Base-by-base conservation (phyloP, 345 rosid species). In the Camelina sativa region DNA sequence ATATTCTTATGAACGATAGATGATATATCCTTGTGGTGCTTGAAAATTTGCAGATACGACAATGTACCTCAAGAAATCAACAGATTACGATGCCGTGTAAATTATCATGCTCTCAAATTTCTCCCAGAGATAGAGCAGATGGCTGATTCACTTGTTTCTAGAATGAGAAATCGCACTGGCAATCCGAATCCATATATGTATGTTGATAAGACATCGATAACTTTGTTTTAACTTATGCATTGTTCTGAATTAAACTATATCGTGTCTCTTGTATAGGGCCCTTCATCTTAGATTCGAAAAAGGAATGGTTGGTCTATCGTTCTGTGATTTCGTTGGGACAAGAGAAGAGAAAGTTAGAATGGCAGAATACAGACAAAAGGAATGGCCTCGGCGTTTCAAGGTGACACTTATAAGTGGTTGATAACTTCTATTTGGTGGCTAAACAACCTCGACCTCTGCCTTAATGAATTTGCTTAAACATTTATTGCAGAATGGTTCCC, bases 241-340 rank as follows among this genome's bases (percentile, higher is more conserved):
- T 30, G 4, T 59, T 71, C 57, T 4, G 20, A 61, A 74, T 72
- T 69, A 46, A 50, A 22, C 37, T 30, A 25, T 44, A 71, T 72
- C 16, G n/a, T 43, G 17, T 78, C 37, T 76, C 63, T 80, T 65
- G 51, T 69, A 73, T 83, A 96, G 99, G 99, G 98, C 99, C 40
- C 93, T 96, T 74, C 99, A 96, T 85, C 99, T 96, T 79, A 88
- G 99, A 83, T 96, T 96, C 77, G 99, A 96, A 84, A 96, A 96
- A 77, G 99, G 99, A 60, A 96, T 96, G 99, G 99, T 92, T 30
- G 98, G 99, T 58, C 75, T 96, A 74, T 96, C 99, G 0, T 96
- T 96, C 69, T 96, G 99, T 35, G 99, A 96, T 82, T 96, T 96
- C 68, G 95, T 96, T 78, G 99, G 98, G 25, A 89, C 97, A 65